Evolutionary conservation across 2,329 filamentous ascomycete species (phyloP).

Genomic region (Penicillium concentricum): DNA sequence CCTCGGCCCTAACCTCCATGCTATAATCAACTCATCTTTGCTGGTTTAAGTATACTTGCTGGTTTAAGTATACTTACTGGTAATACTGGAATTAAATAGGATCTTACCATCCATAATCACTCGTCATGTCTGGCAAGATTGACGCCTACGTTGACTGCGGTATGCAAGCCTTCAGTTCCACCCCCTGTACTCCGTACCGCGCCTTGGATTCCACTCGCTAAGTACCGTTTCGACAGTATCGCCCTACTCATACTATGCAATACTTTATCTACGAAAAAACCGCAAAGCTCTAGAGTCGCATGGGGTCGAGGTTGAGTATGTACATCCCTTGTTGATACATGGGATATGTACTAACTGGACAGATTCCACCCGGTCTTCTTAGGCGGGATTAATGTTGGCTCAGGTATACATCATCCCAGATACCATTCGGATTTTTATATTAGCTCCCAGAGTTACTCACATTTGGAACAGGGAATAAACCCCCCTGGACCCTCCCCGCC

Average conservation of each 20-base stretch:
- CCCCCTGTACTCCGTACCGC: neutral
- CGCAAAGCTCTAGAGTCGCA: constrained; percentile 55
- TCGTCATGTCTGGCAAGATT: constrained; percentile 23
- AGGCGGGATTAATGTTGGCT: constrained; percentile 62
- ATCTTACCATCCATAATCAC: neutral
- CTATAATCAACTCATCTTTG: constrained; percentile 8
- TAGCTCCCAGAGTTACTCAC: neutral
- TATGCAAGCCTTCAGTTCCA: constrained; percentile 4
- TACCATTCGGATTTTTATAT: neutral
- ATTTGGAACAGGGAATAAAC: constrained; percentile 59
- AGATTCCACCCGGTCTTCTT: constrained; percentile 73
- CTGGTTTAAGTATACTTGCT: neutral
- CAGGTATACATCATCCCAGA: constrained; percentile 44
- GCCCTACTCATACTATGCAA: constrained; percentile 53
- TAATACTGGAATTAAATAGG: neutral
- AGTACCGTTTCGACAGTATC: constrained; percentile 54
- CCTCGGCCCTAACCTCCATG: constrained; percentile 13
- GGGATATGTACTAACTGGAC: neutral
- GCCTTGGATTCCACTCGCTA: neutral
- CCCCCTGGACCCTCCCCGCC: constrained; percentile 68
- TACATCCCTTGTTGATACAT: neutral
- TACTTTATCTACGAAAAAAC: constrained; percentile 60
- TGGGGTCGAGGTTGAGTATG: constrained; percentile 66
- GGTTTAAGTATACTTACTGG: neutral
- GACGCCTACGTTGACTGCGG: constrained; percentile 25